Conservation (phyloP, 2,329 filamentous ascomycete species). For the Podosphaera aphanis region DNA sequence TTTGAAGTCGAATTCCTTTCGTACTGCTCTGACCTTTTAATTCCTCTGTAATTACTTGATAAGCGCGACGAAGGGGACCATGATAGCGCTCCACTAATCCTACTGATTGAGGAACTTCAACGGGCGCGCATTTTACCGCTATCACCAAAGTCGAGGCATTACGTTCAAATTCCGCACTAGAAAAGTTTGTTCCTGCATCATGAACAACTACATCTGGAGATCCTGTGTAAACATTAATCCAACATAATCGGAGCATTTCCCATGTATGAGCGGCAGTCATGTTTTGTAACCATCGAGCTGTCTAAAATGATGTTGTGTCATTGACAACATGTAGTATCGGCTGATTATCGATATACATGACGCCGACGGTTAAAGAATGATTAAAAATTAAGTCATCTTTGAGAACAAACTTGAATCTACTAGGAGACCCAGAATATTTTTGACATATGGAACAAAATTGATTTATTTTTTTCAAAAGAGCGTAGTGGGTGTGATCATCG, state of each 20-base stretch:
- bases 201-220: neutral
- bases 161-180: conserved; percentile 1
- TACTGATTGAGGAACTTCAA: conserved; percentile 2
- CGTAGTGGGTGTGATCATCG: neutral
- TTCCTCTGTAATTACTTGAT: neutral
- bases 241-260: conserved; percentile 1
- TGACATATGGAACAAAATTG: neutral
- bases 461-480: neutral
- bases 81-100: conserved; percentile 2
- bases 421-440: neutral
- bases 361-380: conserved; percentile 1
- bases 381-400: conserved; percentile 1
- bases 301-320: neutral
- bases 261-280: neutral
- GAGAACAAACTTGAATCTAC: conserved; percentile 1
- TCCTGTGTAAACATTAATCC: conserved; percentile 2
- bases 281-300: conserved; percentile 2
- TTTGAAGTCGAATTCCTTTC: conserved; percentile 1
- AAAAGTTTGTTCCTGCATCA: conserved; percentile 2
- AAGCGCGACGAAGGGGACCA: neutral
- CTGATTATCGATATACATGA: conserved; percentile 1
- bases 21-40: neutral
- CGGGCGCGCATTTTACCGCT: neutral
- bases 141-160: neutral
- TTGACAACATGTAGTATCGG: conserved; percentile 1